Base-by-base conservation (phyloP, 176 grass and related monocot species). In the Chrysopogon serrulatus region DNA sequence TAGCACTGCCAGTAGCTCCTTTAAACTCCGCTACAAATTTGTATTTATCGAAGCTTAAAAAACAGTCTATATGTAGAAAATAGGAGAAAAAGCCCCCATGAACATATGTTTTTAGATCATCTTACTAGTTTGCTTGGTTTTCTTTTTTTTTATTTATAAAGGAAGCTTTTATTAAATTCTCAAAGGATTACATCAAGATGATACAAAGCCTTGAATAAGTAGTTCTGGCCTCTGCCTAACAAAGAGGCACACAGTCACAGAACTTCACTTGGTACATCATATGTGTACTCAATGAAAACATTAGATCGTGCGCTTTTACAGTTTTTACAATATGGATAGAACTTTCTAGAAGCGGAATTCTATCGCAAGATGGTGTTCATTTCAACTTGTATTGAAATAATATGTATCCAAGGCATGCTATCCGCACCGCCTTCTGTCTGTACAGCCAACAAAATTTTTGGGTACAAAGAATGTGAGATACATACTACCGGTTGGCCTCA, bases 341-440 rank as follows among this genome's bases (percentile, higher is more conserved):
- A 42, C n/a, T 35, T 60, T 78, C n/a, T 45, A 30, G 9, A 64
- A 71, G 40, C 41, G 54, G 19, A 57, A 56, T 62, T 84, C 2
- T 37, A 42, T 65, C 11, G 10, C 64, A 39, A 87, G 16, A 26
- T 74, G 35, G 48, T 80, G 45, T 65, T 36, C 67, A 70, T 92
- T 90, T 84, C 81, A 92, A 74, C 39, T 84, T 81, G 73, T 79
- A 87, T 82, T 78, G 81, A 82, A 92, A 87, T 28, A 43, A 53
- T 73, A 31, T 77, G 65, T 90, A 84, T 28, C 32, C 35, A 70
- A 80, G 45, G 71, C 56, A 88, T 85, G 78, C 73, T 83, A 78
- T 27, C 19, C 82, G 60, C 72, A 84, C 45, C 10, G 27, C 43
- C 72, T 83, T 73, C 23, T 79, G 48, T 87, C 57, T 85, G 73